Conservation (phyloP, 768 basidiomycete species). For the Cantharellus anzutake region DNA sequence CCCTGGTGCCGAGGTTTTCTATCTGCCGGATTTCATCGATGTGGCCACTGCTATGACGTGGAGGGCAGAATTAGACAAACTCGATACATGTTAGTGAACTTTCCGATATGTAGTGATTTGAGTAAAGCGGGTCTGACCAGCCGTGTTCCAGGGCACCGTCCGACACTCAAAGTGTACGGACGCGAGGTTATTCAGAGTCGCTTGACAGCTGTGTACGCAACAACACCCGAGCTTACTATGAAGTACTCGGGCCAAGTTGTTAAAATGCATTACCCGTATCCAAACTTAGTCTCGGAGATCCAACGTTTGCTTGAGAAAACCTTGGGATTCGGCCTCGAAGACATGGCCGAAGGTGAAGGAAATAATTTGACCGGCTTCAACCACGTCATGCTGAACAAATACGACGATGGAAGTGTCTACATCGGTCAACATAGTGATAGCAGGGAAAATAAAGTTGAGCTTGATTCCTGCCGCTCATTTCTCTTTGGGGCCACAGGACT, state of each 20-base stretch:
- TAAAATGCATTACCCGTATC: constrained; percentile 19
- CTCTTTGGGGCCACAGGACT: not conserved
- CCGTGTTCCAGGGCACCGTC: constrained; percentile 19
- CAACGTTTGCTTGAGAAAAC: constrained; percentile 15
- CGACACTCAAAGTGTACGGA: constrained; percentile 24
- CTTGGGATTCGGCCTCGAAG: constrained; percentile 12
- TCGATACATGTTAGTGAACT: constrained; percentile 18
- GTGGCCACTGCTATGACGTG: constrained; percentile 13
- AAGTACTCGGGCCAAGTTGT: constrained; percentile 22
- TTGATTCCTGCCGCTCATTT: not conserved
- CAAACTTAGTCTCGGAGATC: constrained; percentile 17
- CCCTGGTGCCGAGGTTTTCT: constrained; percentile 13
- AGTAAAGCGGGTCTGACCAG: not conserved
- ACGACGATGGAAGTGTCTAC: constrained; percentile 20
- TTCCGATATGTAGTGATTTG: not conserved
- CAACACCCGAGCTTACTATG: constrained; percentile 14
- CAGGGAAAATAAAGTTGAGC: constrained; percentile 15
- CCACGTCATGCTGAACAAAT: constrained; percentile 24
- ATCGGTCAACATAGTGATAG: constrained; percentile 16
- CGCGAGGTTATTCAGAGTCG: constrained; percentile 21
- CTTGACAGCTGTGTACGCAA: constrained; percentile 22
- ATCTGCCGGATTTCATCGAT: constrained; percentile 15
- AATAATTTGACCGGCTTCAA: constrained; percentile 15
- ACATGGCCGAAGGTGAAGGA: not conserved
- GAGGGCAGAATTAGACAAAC: constrained; percentile 17